Conservation (phyloP, 495 filamentous ascomycete species). For the Rostrohypoxylon terebratum region DNA sequence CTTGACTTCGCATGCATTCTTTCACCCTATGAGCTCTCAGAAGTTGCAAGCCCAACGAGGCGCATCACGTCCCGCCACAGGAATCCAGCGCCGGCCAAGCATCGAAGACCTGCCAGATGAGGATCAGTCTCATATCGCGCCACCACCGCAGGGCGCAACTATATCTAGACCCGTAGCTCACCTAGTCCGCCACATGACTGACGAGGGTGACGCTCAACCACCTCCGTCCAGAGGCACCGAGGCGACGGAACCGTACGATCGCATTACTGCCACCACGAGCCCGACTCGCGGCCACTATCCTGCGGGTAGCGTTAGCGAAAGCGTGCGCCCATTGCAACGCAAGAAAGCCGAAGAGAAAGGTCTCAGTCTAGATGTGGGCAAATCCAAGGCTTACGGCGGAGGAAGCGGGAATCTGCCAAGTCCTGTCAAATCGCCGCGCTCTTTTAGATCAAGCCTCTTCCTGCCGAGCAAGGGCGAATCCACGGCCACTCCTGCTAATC, state of each 20-base stretch:
- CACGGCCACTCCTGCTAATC: conserved; percentile 60
- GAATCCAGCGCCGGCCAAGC: conserved; percentile 53
- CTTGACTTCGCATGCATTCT: conserved; percentile 89
- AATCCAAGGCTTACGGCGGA: conserved; percentile 58
- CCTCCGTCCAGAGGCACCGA: conserved; percentile 85
- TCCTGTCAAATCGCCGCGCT: conserved; percentile 74
- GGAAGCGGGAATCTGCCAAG: conserved; percentile 60
- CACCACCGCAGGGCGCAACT: conserved; percentile 56
- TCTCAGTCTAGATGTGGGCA: conserved; percentile 68
- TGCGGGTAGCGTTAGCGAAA: conserved; percentile 77
- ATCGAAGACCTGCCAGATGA: conserved; percentile 56
- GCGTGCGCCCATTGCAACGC: conserved; percentile 76
- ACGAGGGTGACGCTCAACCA: conserved; percentile 65
- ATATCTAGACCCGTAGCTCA: conserved; percentile 60
- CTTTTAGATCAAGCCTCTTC: conserved; percentile 77
- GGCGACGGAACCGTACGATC: conserved; percentile 73
- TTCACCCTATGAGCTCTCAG: conserved; percentile 96
- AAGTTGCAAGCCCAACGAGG: conserved; percentile 90
- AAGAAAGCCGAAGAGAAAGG: conserved; percentile 63
- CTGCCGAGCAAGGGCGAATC: conserved; percentile 63
- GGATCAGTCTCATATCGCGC: conserved; percentile 46
- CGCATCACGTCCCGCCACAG: conserved; percentile 56
- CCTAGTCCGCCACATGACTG: conserved; percentile 50
- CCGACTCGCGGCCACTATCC: conserved; percentile 73
- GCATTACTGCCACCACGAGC: conserved; percentile 78